Base-by-base conservation (phyloP, 1,139 yeast species). In the Kodamaea fungicola region DNA sequence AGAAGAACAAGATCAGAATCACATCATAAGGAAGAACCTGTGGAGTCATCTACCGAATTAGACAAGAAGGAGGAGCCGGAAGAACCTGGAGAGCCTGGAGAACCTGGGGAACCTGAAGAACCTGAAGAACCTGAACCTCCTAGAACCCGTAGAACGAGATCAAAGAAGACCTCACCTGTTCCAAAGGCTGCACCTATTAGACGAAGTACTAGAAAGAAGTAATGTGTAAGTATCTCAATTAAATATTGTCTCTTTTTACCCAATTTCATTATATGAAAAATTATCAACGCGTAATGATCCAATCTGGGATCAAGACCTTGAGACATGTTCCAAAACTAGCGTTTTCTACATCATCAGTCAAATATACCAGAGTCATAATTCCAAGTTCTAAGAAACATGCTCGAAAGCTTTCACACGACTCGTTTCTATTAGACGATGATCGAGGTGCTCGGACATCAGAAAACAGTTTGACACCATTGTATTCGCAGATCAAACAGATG, bases 401-500 rank as follows among this genome's bases (percentile, higher is more conserved):
- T 13, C 4, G 22, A 29, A 16, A 29, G 6, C 24, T 30, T 7
- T 8, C 12, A 7, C 22, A 22, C 26, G 30, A 26, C 3, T 7
- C 25, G 8, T 21, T 35, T 10, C 25, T 37, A 9, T 16, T 37
- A 13, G 38, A 32, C 9, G 36, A 74, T 73, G 75, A 70, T 42
- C 50, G 74, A 28, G 76, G 75, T 29, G 74, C 71, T 3, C 42
- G 63, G 30, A 64, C 64, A 10, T 48, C 49, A 8, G 47, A 45
- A n/a, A 56, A 53, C 24, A 47, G 59, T 16, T 47, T 69, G 40
- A 58, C 71, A 1, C 73, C 74, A 3, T 46, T 70, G 25, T 67
- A 64, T 43, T 55, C 68, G 2, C 50, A 62, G 2, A 63, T 66
- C 44, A 59, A 62, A 27, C 52, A 53, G 30, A 47, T 66, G 10